Conservation (phyloP, 306 rosid species). For the Vachellia collinsii region DNA sequence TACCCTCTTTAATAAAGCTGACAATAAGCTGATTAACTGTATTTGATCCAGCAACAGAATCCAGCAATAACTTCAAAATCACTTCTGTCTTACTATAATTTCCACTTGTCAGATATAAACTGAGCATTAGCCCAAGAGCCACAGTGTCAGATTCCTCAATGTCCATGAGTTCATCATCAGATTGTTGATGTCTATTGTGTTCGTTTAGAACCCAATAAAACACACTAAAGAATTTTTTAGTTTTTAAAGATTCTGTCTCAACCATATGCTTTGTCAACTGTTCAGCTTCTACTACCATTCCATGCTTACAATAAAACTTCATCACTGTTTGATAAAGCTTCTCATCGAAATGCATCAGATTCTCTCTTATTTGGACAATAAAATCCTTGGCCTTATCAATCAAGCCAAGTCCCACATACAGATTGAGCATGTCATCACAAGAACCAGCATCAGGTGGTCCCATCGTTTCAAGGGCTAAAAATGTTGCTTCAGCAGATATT, state of each 20-base stretch:
- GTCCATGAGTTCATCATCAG: conserved; percentile 44
- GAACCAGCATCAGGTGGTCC: conserved; percentile 92
- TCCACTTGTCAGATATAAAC: conserved; percentile 59
- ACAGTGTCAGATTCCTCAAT: conserved; percentile 55
- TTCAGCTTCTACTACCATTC: conserved; percentile 70
- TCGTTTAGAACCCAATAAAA: conserved; percentile 53
- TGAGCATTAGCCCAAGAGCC: conserved; percentile 76
- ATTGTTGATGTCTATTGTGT: conserved; percentile 45
- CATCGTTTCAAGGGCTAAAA: conserved; percentile 70
- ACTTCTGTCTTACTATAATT: conserved; percentile 46
- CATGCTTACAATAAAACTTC: conserved; percentile 76
- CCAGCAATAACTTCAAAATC: conserved; percentile 56
- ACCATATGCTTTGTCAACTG: conserved; percentile 60
- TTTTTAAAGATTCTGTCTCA: conserved; percentile 40
- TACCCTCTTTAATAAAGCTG: conserved; percentile 71
- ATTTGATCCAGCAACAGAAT: conserved; percentile 54
- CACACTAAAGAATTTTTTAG: conserved; percentile 58
- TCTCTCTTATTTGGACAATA: conserved; percentile 58
- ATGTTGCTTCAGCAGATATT: conserved; percentile 68
- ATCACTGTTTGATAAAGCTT: conserved; percentile 71
- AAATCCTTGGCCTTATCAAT: conserved; percentile 70
- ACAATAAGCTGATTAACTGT: conserved; percentile 51
- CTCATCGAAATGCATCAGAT: conserved; percentile 57
- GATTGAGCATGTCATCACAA: conserved; percentile 75
- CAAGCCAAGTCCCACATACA: conserved; percentile 62